Percentiles rank a stretch among this genome's conserved stretches.
Conservation (phyloP, 2,329 filamentous ascomycete species). For the Apiospora hydei region DNA sequence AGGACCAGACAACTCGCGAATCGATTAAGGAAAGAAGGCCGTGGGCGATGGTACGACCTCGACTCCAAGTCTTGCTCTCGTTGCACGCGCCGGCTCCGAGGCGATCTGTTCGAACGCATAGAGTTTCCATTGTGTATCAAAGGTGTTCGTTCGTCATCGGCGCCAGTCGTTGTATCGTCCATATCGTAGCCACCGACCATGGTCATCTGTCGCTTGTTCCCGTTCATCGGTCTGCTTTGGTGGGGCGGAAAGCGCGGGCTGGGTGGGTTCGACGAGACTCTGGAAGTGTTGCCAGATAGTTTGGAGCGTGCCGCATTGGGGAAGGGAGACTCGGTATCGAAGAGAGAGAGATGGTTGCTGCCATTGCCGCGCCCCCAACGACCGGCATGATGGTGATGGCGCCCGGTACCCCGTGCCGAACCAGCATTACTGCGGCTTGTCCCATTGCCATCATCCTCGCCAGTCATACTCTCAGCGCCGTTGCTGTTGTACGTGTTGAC, state of each 20-base stretch:
- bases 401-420: conserved; percentile 69
- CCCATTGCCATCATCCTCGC: conserved; percentile 72
- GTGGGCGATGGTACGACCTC: conserved; percentile 66
- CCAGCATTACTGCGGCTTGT: conserved; percentile 67
- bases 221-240: conserved; percentile 39
- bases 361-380: conserved; percentile 76
- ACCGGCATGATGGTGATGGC: conserved; percentile 78
- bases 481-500: conserved; percentile 78
- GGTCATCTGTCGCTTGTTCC: conserved; percentile 62
- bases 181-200: conserved; percentile 74
- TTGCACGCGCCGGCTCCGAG: conserved; percentile 59
- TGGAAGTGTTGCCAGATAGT: conserved; percentile 61
- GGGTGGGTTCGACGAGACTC: conserved; percentile 71
- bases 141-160: conserved; percentile 88
- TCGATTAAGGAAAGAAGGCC: conserved; percentile 70
- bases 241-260: conserved; percentile 65
- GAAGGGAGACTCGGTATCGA: conserved; percentile 82
- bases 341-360: conserved; percentile 74
- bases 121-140: conserved; percentile 55
- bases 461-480: conserved; percentile 59
- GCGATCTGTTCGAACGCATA: conserved; percentile 58
- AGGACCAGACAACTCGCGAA: conserved; percentile 89
- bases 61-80: conserved; percentile 67
- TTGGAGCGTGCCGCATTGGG: conserved; percentile 71
- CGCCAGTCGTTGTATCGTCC: conserved; percentile 77